phyloP scores from a whole-genome alignment of 768 basidiomycete genomes.

The Trametes coccinea region DNA sequence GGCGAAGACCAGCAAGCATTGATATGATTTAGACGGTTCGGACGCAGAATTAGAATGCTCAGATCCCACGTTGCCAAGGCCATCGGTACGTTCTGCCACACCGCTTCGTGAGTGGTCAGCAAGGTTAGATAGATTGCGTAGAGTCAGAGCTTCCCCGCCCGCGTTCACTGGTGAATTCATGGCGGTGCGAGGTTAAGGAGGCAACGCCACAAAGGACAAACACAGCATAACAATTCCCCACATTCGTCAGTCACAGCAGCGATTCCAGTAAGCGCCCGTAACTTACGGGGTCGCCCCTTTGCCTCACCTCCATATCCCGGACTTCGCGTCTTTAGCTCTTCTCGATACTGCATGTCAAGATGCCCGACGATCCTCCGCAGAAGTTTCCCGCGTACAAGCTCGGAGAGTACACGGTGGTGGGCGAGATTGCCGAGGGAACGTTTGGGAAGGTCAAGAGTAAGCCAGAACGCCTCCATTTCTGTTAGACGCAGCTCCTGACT shows the following conservation, averaged over 20 bases:
- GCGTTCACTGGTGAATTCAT: neutral
- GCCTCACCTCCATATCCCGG: neutral
- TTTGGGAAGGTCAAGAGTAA: constrained; percentile 99
- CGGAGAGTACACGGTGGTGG: constrained; percentile 86
- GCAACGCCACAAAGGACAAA: constrained; percentile 15
- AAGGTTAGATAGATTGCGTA: constrained; percentile 3
- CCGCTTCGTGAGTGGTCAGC: neutral
- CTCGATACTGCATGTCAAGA: constrained; percentile 18
- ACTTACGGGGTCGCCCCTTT: constrained; percentile 1
- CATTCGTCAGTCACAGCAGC: constrained; percentile 11
- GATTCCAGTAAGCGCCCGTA: constrained; percentile 1
- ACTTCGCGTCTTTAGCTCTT: neutral
- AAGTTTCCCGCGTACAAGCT: constrained; percentile 67
- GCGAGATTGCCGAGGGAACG: constrained; percentile 92
- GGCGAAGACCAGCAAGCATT: constrained; percentile 38
- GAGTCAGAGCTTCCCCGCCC: neutral
- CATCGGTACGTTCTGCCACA: neutral
- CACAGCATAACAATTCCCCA: constrained; percentile 13
- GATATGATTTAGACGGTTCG: constrained; percentile 37
- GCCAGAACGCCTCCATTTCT: constrained; percentile 35
- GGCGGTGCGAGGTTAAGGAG: constrained; percentile 1
- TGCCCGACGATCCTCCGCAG: constrained; percentile 30
- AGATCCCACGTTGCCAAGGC: neutral
- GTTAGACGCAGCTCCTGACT: constrained; percentile 3
- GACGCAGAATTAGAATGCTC: neutral